Conservation (phyloP, 2,329 filamentous ascomycete species). For the Claviceps maximensis region DNA sequence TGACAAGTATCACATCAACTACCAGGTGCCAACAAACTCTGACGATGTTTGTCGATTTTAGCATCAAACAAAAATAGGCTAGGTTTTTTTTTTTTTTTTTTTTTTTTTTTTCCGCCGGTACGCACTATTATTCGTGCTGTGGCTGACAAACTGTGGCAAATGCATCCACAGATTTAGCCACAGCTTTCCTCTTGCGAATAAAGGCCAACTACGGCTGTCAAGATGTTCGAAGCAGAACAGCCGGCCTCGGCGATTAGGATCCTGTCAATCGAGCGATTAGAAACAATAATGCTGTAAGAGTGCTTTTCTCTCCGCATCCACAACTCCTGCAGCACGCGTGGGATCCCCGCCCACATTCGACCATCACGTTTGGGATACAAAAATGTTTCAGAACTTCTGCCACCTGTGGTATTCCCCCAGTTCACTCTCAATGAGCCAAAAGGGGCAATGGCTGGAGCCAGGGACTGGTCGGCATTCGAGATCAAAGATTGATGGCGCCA, state of each 20-base stretch:
- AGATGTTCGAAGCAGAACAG: too few species aligned
- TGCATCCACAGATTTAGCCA: constrained; percentile 1
- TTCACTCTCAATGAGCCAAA: background rate
- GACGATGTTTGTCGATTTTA: background rate
- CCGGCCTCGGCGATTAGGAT: too few species aligned
- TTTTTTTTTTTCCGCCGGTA: background rate
- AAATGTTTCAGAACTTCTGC: background rate
- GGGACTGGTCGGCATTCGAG: background rate
- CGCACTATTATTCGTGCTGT: background rate
- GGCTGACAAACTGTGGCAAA: constrained; percentile 3
- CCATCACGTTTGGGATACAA: background rate
- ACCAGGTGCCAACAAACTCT: background rate
- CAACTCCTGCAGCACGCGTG: background rate
- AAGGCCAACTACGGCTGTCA: background rate
- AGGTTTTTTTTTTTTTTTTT: background rate
- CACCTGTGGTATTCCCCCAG: background rate
- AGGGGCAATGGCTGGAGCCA: background rate
- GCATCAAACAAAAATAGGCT: background rate
- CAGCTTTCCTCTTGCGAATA: background rate
- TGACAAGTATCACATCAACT: background rate
- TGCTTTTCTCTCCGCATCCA: background rate
- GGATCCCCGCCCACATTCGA: too few species aligned
- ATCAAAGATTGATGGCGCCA: too few species aligned
- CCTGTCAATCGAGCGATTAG: too few species aligned
- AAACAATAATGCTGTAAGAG: background rate